Evolutionary conservation across 352 stramenopile species (phyloP), one percentile per base, ranked within the genome.

Genomic region (Phytopythium vexans): DNA sequence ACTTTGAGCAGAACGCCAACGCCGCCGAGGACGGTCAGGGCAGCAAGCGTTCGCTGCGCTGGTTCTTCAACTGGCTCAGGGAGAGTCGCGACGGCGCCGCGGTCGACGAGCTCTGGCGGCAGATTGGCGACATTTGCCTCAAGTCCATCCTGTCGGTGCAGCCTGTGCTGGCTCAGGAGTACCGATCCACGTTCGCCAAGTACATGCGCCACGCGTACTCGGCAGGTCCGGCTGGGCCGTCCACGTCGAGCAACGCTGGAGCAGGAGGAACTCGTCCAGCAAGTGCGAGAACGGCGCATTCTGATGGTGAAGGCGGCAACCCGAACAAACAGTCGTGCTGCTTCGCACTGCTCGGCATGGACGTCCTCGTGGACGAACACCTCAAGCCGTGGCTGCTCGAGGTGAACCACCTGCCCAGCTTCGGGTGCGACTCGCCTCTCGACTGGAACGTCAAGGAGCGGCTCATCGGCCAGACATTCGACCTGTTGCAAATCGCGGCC

Each of bases 351-450:
- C 72, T 99, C 5, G 96, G 97, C 4, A 95, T 98, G 74, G 97
- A 99, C 61, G 91, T 99, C 34, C 90, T 99, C 42, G 75, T 99
- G 6, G 96, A 99, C 59, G 79, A 94, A 39, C 71, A 86, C 15
- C 73, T 99, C 0, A 97, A 97, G 54, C 94, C 96, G 6, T 98
- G 89, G 83, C 70, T 99, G 14, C 94, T 99, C 8, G 97, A 99
- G 58, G 96, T 99, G 32, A 99, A 99, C 64, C 94, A 98, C 60
- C 50, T 99, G 8, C 92, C 96, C 46, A 94, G 88, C 57, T 98
- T 98, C 72, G 92, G 85, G 3, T 98, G 93, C 45, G 97, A 99
- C 58, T 97, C 90, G 32, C 82, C 85, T 10, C 60, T 99, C 9
- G 97, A 99, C 68, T 88, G 82, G 77, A 85, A 92, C 52, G 95